Percentiles rank a stretch among this genome's conserved stretches.
phyloP scores from a whole-genome alignment of 1,284 basidiomycete species.

The Moesziomyces sp. region DNA sequence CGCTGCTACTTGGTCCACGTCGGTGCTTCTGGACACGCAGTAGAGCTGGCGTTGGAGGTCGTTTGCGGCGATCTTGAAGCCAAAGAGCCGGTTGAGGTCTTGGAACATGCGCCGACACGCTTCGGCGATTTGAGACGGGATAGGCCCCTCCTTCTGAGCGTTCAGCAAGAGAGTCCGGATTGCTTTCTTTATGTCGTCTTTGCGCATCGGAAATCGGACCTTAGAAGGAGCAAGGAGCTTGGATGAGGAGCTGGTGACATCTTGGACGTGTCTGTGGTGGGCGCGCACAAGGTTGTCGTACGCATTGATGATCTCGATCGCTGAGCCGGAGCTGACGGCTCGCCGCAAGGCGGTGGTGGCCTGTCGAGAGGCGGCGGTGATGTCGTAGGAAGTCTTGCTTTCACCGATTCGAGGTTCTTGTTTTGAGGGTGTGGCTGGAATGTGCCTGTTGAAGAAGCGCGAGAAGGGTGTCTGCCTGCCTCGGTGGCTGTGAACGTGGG shows the following conservation, averaged over 20 bases:
- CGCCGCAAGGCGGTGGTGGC: constrained; percentile 15
- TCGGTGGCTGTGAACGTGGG: background rate
- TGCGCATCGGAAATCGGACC: constrained; percentile 29
- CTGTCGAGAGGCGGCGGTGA: constrained; percentile 10
- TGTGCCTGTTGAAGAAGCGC: constrained; percentile 33
- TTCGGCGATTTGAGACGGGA: constrained; percentile 1
- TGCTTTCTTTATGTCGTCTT: constrained; percentile 32
- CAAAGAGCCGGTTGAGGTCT: constrained; percentile 29
- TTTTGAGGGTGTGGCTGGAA: background rate
- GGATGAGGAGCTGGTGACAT: constrained; percentile 8
- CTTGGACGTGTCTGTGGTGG: constrained; percentile 6
- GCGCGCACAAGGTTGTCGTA: constrained; percentile 20
- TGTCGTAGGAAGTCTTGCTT: constrained; percentile 17
- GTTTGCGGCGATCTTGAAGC: constrained; percentile 20
- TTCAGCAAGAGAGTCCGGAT: constrained; percentile 17
- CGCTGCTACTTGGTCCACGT: constrained; percentile 10
- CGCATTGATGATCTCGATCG: constrained; percentile 7
- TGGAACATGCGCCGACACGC: constrained; percentile 33
- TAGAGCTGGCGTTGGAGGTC: constrained; percentile 39
- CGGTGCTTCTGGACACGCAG: constrained; percentile 2
- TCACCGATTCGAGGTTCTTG: background rate
- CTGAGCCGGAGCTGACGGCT: constrained; percentile 8
- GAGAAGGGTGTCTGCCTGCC: constrained; percentile 7
- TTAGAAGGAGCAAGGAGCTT: background rate
- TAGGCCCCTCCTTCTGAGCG: constrained; percentile 6